These are phyloP conservation scores for Sclerotinia nivalis DNA, from an alignment of 2,329 filamentous ascomycete genomes.

Conservation along the genomic window DNA sequence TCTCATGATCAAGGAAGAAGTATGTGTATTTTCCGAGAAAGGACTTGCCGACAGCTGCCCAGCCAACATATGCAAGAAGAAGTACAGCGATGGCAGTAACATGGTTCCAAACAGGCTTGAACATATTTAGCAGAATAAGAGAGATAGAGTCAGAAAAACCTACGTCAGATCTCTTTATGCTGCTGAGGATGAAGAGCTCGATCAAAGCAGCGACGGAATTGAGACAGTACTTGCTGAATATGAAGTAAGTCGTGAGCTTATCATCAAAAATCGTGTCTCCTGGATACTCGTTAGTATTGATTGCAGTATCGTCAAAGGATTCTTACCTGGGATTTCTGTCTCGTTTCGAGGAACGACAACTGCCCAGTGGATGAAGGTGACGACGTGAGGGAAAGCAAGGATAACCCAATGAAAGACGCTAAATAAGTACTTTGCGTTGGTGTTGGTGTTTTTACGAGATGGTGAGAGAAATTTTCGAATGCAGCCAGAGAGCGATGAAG, in stretches of 20 bases:
- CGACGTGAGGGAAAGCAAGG: constrained; percentile 39
- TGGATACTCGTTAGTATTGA: constrained; percentile 26
- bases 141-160: constrained; percentile 21
- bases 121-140: constrained; percentile 24
- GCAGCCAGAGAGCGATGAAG: constrained; percentile 22
- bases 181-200: constrained; percentile 40
- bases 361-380: constrained; percentile 39
- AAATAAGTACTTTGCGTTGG: constrained; percentile 38
- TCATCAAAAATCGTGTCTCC: constrained; percentile 32
- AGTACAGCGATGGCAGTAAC: constrained; percentile 33
- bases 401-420: constrained; percentile 41
- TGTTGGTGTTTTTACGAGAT: constrained; percentile 31
- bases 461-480: constrained; percentile 35
- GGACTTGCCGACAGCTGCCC: constrained; percentile 38
- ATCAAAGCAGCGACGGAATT: constrained; percentile 39
- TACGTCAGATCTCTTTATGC: constrained; percentile 40
- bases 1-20: constrained; percentile 39
- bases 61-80: constrained; percentile 36
- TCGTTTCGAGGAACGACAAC: constrained; percentile 36
- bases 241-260: constrained; percentile 34
- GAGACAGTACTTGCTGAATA: constrained; percentile 37
- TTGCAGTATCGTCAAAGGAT: not conserved
- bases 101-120: constrained; percentile 35
- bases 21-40: constrained; percentile 37
- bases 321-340: constrained; percentile 31